phyloP scores from a whole-genome alignment of 2,329 filamentous ascomycete species.

The Neonectria punicea region DNA sequence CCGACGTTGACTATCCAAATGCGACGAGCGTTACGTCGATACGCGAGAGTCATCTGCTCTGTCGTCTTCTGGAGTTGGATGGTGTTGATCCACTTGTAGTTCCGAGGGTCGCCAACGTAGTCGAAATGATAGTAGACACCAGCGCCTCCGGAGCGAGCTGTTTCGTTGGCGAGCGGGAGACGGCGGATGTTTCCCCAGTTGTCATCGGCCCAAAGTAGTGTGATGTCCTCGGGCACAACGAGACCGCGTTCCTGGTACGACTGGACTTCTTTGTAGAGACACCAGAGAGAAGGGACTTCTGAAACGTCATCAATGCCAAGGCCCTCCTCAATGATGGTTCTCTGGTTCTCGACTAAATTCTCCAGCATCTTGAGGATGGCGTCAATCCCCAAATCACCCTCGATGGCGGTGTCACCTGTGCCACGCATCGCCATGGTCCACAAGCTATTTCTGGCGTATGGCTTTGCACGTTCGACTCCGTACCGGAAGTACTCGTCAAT shows the following conservation, averaged over 20 bases:
- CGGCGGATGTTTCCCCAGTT: slow-evolving; percentile 71
- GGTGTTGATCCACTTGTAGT: slow-evolving; percentile 70
- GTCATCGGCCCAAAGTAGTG: slow-evolving; percentile 71
- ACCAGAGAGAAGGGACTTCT: slow-evolving; percentile 63
- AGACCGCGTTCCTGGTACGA: slow-evolving; percentile 72
- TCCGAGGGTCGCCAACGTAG: slow-evolving; percentile 70
- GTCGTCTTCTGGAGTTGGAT: slow-evolving; percentile 43
- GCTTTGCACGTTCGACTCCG: slow-evolving; percentile 70
- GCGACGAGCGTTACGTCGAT: slow-evolving; percentile 57
- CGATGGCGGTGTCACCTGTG: slow-evolving; percentile 71
- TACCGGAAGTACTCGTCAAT: slow-evolving; percentile 76
- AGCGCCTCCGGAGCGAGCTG: slow-evolving; percentile 63
- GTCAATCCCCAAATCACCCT: slow-evolving; percentile 55
- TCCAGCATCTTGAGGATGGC: slow-evolving; percentile 53
- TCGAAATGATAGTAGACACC: slow-evolving; percentile 71
- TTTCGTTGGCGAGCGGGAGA: slow-evolving; percentile 65
- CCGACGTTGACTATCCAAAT: slow-evolving; percentile 74
- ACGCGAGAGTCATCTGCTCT: slow-evolving; percentile 60
- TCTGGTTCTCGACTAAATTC: not conserved
- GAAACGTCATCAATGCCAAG: slow-evolving; percentile 24
- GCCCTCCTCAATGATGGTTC: not conserved
- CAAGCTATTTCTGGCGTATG: slow-evolving; percentile 65
- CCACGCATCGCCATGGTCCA: slow-evolving; percentile 79
- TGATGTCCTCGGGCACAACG: slow-evolving; percentile 69
- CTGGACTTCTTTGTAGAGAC: slow-evolving; percentile 71